Percentiles rank a stretch among this genome's conserved stretches.
phyloP scores from a whole-genome alignment of 2,329 filamentous ascomycete genomes.

The Exutisphaerella laricina region DNA sequence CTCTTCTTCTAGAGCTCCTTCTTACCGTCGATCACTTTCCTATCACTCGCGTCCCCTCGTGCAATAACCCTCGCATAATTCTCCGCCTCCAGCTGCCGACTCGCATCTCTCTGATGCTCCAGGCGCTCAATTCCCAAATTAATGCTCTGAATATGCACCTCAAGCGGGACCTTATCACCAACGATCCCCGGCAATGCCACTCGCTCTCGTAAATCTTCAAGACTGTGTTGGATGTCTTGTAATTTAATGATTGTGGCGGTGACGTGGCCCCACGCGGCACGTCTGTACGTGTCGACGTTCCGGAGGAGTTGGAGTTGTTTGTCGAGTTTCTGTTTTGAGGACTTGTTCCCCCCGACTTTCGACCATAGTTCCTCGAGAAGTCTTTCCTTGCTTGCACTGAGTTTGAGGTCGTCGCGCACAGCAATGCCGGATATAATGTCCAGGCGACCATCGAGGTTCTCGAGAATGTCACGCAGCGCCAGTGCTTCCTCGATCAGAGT shows the following conservation, averaged over 20 bases:
- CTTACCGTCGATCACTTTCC: slow-evolving; percentile 18
- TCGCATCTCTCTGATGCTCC: slow-evolving; percentile 55
- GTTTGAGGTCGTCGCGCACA: slow-evolving; percentile 55
- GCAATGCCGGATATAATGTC: slow-evolving; percentile 65
- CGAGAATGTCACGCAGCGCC: slow-evolving; percentile 59
- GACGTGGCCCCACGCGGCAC: slow-evolving; percentile 63
- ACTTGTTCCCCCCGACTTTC: slow-evolving; percentile 63
- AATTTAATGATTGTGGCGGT: slow-evolving; percentile 64
- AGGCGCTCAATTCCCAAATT: slow-evolving; percentile 66
- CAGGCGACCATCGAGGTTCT: slow-evolving; percentile 64
- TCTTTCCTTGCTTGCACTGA: slow-evolving; percentile 57
- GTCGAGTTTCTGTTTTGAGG: slow-evolving; percentile 55
- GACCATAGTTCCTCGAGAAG: slow-evolving; percentile 68
- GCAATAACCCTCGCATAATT: slow-evolving; percentile 23
- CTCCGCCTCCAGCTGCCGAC: slow-evolving; percentile 27
- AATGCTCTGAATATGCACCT: slow-evolving; percentile 71
- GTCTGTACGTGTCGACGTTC: slow-evolving; percentile 62
- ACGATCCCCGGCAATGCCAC: slow-evolving; percentile 62
- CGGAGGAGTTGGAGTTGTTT: slow-evolving; percentile 59
- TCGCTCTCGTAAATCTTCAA: slow-evolving; percentile 66
- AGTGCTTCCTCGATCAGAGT: slow-evolving; percentile 65
- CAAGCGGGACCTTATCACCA: slow-evolving; percentile 55
- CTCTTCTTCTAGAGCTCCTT: slow-evolving; percentile 5
- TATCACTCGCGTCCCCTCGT: slow-evolving; percentile 19
- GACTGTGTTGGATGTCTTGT: slow-evolving; percentile 63